Percentiles rank a stretch among this genome's conserved stretches.
phyloP scores from a whole-genome alignment of 139 green algal species.

The Mesotaenium endlicherianum region DNA sequence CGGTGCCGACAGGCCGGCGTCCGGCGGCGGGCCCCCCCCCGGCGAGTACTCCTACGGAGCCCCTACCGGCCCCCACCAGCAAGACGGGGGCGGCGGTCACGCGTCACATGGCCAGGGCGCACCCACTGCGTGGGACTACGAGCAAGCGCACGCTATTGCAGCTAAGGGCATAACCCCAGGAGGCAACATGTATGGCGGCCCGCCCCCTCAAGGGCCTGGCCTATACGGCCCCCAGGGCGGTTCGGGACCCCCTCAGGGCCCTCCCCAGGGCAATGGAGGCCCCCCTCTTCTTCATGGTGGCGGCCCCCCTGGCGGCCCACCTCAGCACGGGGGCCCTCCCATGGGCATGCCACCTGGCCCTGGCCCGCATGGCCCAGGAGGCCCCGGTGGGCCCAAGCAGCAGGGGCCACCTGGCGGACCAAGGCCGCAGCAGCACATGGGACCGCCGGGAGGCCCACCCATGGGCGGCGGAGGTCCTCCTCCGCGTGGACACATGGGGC shows the following conservation, averaged over 20 bases:
- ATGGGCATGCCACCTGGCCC: background rate
- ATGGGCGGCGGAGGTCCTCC: background rate
- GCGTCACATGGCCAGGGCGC: background rate
- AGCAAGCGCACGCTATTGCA: background rate
- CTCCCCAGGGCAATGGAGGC: background rate
- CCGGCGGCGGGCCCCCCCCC: background rate
- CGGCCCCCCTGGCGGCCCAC: background rate
- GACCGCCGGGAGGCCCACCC: too few relatives aligned
- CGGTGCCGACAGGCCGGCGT: too few relatives aligned
- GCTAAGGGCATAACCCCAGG: background rate
- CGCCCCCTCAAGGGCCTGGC: background rate
- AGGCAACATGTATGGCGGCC: background rate
- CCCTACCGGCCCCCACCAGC: background rate
- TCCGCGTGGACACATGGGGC: slow-evolving; percentile 4
- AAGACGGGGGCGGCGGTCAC: background rate
- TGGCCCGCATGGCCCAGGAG: background rate
- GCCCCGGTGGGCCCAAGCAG: background rate
- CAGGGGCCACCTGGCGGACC: background rate
- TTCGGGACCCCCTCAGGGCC: background rate
- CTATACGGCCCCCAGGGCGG: background rate
- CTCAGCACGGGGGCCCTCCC: background rate
- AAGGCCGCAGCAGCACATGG: background rate
- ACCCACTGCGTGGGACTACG: background rate
- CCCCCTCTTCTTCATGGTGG: background rate
- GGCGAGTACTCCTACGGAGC: background rate